A percentile compares a stretch with the other conserved stretches of the same genome.
phyloP scores from a whole-genome alignment of 2,329 filamentous ascomycete species.

The Penicillium sp. region DNA sequence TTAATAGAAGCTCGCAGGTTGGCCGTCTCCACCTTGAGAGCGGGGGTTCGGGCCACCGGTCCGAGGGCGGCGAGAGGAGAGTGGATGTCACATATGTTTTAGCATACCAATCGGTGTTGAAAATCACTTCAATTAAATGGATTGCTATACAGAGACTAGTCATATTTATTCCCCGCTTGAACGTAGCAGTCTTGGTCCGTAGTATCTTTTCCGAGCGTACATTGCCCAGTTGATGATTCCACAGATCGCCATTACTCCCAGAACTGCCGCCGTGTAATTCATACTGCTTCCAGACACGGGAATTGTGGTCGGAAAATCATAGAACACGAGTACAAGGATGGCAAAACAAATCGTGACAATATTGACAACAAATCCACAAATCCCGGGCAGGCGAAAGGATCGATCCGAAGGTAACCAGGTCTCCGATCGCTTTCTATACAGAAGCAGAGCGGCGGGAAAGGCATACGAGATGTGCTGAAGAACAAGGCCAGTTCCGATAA shows the following conservation, averaged over 20 bases:
- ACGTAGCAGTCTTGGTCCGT: not conserved
- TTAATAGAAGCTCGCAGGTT: not conserved
- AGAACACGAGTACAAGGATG: conserved; percentile 7
- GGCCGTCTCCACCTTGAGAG: not conserved
- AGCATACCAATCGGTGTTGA: not conserved
- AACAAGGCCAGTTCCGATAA: conserved; percentile 12
- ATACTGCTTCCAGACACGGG: conserved; percentile 7
- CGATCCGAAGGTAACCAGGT: conserved; percentile 1
- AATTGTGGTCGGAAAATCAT: conserved; percentile 3
- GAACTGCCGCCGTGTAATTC: conserved; percentile 11
- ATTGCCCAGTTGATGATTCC: conserved; percentile 5
- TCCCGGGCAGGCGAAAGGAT: conserved; percentile 3
- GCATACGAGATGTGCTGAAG: conserved; percentile 13
- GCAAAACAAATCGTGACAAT: conserved; percentile 5
- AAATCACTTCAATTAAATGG: not conserved
- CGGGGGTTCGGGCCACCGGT: not conserved
- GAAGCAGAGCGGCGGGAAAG: conserved; percentile 6
- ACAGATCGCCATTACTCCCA: conserved; percentile 10
- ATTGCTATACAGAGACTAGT: not conserved
- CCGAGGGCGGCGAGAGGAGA: not conserved
- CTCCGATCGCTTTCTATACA: conserved; percentile 7
- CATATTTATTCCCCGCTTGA: not conserved
- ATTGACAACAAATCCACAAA: conserved; percentile 1
- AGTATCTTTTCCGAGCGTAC: conserved; percentile 5
- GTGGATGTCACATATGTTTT: too few relatives aligned